Base-by-base conservation (phyloP, 139 green algal species). In the Picochlorum sp. region DNA sequence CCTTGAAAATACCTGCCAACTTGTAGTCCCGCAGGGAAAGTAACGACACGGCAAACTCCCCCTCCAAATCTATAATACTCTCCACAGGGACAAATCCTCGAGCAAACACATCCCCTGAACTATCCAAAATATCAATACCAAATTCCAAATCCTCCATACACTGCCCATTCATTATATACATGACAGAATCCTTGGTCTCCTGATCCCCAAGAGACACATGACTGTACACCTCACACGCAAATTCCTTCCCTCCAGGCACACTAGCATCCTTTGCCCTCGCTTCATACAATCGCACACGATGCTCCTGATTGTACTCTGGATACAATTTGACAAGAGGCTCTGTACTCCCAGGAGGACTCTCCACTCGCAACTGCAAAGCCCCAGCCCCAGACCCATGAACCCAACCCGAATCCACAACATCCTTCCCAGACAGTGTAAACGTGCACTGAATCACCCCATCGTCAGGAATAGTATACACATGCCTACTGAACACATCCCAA, bases 91-190 rank as follows among this genome's bases (percentile, higher is more conserved):
- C 61, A 55, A 68, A 81, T 26, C 69, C 65, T 49, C 71, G 60
- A 15, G 70, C 74, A 41, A 81, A 52, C 45, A 81, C 68, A 0
- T 23, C 4, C 28, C 74, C 74, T 8, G 59, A 68, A n/a, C 14
- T 32, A 32, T 30, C 26, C 15, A 24, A 6, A 21, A 66, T 13
- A 45, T 66, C 61, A 18, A 66, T 55, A 20, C 61, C 18, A 55
- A 66, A 66, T 21, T 59, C 61, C 15, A 66, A 61, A 10, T 57
- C 67, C 2, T 77, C 76, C 13, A 82, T n/a, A 7, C 21, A 23
- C 44, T 80, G 76, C 38, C 34, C 68, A 61, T 82, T 82, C 30
- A 82, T 67, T 32, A 80, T 63, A 67, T 63, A 82, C 41, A 66
- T 80, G 24, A 70, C 57, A 45, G 15, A 5, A 4, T 49, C 52